phyloP scores from a whole-genome alignment of 2,329 filamentous ascomycete species.

The Aspergillus sojae region DNA sequence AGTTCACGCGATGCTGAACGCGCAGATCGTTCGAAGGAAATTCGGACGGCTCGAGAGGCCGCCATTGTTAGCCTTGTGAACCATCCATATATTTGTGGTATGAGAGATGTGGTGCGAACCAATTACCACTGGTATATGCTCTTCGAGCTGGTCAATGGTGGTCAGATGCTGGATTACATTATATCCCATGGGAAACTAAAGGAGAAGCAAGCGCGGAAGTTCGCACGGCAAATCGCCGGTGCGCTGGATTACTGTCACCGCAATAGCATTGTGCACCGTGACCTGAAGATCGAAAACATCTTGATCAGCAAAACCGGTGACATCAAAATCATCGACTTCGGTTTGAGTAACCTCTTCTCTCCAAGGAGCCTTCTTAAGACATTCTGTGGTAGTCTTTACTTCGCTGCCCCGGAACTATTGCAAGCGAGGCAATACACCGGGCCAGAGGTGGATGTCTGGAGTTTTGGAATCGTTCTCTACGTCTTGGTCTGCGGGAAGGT shows the following conservation, averaged over 20 bases:
- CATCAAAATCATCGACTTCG: constrained; percentile 99
- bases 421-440: constrained; percentile 94
- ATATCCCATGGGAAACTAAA: constrained; percentile 97
- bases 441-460: constrained; percentile 97
- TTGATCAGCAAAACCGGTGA: constrained; percentile 98
- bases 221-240: constrained; percentile 94
- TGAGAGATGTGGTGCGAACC: constrained; percentile 92
- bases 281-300: constrained; percentile 98
- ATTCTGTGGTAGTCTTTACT: constrained; percentile 96
- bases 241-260: constrained; percentile 96
- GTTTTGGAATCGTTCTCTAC: constrained; percentile 96
- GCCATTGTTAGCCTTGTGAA: constrained; percentile 93
- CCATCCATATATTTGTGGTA: constrained; percentile 93
- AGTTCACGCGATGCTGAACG: constrained; percentile 76
- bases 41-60: constrained; percentile 90
- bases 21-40: constrained; percentile 94
- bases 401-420: constrained; percentile 90
- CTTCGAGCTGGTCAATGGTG: constrained; percentile 97
- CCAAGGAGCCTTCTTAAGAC: constrained; percentile 86
- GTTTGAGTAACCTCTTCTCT: constrained; percentile 92
- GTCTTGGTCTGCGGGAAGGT: constrained; percentile 97
- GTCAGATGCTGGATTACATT: constrained; percentile 99
- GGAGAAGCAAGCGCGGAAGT: constrained; percentile 97
- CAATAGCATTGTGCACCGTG: constrained; percentile 96
- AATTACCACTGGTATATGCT: constrained; percentile 99